These are phyloP conservation scores for Salvia sclarea DNA, from an alignment of 305 asterid species.

Conservation along the genomic window DNA sequence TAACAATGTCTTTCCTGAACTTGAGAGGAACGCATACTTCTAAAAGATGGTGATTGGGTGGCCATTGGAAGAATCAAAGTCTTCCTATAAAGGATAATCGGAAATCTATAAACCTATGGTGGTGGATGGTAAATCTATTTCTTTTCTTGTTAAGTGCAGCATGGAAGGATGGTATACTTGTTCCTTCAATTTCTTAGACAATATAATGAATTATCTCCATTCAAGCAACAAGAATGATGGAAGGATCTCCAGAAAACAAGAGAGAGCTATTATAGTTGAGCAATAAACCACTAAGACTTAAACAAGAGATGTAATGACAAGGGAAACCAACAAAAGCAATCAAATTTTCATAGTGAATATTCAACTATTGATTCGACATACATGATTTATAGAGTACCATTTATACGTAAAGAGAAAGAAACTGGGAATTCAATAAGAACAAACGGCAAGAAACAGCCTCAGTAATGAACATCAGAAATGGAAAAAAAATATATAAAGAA, in stretches of 20 bases:
- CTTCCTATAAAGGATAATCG: constrained; percentile 23
- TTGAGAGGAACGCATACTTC: constrained; percentile 10
- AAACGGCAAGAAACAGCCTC: constrained; percentile 17
- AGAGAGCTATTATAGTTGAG: constrained; percentile 14
- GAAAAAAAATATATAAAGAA: neutral
- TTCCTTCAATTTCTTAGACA: constrained; percentile 27
- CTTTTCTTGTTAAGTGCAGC: constrained; percentile 14
- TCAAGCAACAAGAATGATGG: constrained; percentile 14
- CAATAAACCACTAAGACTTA: constrained; percentile 9
- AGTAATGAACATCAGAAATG: constrained; percentile 16
- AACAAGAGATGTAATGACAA: constrained; percentile 8
- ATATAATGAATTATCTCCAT: constrained; percentile 10
- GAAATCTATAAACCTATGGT: constrained; percentile 18
- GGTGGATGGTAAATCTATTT: constrained; percentile 2
- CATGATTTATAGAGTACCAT: constrained; percentile 15
- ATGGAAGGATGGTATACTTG: constrained; percentile 16
- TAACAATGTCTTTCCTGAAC: constrained; percentile 21
- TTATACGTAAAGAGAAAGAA: neutral
- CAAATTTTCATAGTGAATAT: constrained; percentile 15
- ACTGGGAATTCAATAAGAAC: constrained; percentile 15
- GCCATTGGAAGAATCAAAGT: constrained; percentile 13
- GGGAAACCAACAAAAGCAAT: constrained; percentile 12
- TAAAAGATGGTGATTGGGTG: constrained; percentile 21
- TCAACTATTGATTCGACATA: neutral
- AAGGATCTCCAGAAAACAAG: constrained; percentile 10